Evolutionary conservation across 2,329 filamentous ascomycete genomes (phyloP).

Genomic region (Septoria linicola): DNA sequence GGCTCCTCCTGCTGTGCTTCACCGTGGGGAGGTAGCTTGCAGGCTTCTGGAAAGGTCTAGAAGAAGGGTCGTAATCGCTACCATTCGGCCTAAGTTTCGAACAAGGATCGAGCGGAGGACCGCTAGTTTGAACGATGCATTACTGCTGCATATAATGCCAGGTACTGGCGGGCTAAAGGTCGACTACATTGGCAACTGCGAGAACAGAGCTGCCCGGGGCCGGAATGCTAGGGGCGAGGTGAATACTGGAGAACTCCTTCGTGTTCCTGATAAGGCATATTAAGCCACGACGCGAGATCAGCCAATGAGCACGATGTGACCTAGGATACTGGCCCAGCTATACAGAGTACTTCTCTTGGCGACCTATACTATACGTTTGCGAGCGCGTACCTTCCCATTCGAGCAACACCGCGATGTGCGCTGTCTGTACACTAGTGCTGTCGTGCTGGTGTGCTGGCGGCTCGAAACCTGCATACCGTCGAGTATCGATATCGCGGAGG

Average conservation of each 20-base stretch:
- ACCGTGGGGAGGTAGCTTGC: background rate
- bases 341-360: background rate
- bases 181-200: background rate
- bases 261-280: background rate
- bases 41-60: background rate
- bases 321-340: background rate
- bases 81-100: background rate
- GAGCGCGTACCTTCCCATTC: background rate
- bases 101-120: background rate
- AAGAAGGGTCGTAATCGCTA: background rate
- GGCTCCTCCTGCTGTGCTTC: background rate
- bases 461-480: too few species aligned
- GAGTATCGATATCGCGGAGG: too few species aligned
- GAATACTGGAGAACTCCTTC: background rate
- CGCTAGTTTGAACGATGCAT: background rate
- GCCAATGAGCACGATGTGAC: background rate
- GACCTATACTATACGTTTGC: background rate
- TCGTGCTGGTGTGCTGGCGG: too few species aligned
- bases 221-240: too few species aligned
- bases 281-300: background rate
- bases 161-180: background rate
- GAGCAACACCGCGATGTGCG: conserved; percentile 1
- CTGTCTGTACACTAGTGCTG: background rate
- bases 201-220: background rate
- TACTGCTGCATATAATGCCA: background rate